Evolutionary conservation across 306 rosid species (phyloP).

Genomic region (Acacia acuminata): DNA sequence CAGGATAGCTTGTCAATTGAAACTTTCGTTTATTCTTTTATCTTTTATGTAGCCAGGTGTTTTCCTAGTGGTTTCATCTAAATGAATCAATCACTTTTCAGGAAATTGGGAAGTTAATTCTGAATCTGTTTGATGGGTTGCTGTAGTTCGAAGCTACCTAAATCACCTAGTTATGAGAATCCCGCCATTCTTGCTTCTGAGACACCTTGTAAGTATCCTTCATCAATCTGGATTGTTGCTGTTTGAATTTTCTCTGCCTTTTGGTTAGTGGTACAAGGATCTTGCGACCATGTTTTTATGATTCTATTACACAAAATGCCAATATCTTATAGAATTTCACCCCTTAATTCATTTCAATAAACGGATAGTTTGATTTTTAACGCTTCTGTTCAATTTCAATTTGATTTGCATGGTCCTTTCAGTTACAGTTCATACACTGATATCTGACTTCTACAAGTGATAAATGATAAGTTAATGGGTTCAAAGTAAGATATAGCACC

Average conservation of each 20-base stretch:
- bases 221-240: constrained; percentile 28
- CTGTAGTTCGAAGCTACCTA: constrained; percentile 48
- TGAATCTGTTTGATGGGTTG: constrained; percentile 73
- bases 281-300: neutral
- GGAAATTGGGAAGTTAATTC: constrained; percentile 36
- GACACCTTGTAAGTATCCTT: constrained; percentile 80
- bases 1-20: constrained; percentile 2
- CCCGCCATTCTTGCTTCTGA: constrained; percentile 79
- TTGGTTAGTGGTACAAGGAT: neutral
- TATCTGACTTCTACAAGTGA: constrained; percentile 2
- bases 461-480: neutral
- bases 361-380: neutral
- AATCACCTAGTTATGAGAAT: constrained; percentile 62
- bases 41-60: constrained; percentile 12
- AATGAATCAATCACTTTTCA: constrained; percentile 12
- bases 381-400: neutral
- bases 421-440: neutral
- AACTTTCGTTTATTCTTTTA: constrained; percentile 21
- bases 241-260: constrained; percentile 20
- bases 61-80: constrained; percentile 21
- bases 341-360: neutral
- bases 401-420: neutral
- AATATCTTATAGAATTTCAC: neutral
- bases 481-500: neutral
- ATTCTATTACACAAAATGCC: constrained; percentile 5